Evolutionary conservation across 768 basidiomycete genomes (phyloP).

Genomic region (Mycena floridula): DNA sequence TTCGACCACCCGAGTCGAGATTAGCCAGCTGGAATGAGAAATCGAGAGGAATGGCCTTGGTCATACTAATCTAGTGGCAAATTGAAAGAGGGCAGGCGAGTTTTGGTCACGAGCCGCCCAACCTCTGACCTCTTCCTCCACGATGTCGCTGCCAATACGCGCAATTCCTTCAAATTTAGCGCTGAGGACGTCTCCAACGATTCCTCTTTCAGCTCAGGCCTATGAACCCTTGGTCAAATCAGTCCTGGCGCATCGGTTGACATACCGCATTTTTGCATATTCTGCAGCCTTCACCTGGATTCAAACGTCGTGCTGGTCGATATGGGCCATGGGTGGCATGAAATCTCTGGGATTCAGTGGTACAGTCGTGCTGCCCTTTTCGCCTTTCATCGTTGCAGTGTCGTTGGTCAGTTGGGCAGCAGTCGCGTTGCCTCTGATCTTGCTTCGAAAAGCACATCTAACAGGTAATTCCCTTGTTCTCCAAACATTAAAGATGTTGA

Average conservation of each 20-base stretch:
- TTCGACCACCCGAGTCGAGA: no score
- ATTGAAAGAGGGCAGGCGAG: no score
- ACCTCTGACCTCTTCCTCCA: neutral
- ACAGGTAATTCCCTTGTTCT: slow-evolving; percentile 39
- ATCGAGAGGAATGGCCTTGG: no score
- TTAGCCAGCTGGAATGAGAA: no score
- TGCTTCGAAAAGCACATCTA: slow-evolving; percentile 54
- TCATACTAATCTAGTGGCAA: no score
- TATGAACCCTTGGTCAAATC: slow-evolving; percentile 65
- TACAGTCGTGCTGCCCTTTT: slow-evolving; percentile 30
- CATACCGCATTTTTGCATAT: slow-evolving; percentile 44
- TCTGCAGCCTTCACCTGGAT: slow-evolving; percentile 44
- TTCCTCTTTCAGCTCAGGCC: slow-evolving; percentile 50
- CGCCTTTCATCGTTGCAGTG: slow-evolving; percentile 36
- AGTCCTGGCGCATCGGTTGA: slow-evolving; percentile 55
- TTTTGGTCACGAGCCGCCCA: neutral
- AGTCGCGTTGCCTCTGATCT: slow-evolving; percentile 49
- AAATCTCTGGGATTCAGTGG: slow-evolving; percentile 22
- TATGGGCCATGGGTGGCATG: slow-evolving; percentile 38
- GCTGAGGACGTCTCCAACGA: slow-evolving; percentile 43
- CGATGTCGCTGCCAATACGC: slow-evolving; percentile 31
- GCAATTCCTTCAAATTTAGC: slow-evolving; percentile 41
- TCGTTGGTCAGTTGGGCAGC: slow-evolving; percentile 40
- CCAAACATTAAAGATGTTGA: neutral
- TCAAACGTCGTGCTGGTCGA: no score